phyloP scores from a whole-genome alignment of 116 monocot genomes.

The Phalaenopsis hybrid region DNA sequence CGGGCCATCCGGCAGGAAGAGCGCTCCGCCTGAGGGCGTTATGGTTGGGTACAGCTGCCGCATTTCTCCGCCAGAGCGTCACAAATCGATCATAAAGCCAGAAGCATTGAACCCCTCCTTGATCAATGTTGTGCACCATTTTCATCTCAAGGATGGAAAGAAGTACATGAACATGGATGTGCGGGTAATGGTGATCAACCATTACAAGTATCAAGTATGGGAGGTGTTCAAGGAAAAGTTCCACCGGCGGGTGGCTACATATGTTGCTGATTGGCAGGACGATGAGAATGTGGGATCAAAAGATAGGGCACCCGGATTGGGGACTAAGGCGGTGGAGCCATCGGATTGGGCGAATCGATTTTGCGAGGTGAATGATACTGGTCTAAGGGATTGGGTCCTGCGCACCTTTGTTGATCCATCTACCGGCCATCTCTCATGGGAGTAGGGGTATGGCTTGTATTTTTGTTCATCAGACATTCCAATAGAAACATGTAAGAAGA shows the following conservation, averaged over 20 bases:
- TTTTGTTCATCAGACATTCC: background rate
- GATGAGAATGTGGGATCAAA: slow-evolving; percentile 92
- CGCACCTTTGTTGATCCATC: slow-evolving; percentile 25
- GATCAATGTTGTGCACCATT: slow-evolving; percentile 91
- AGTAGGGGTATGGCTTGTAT: slow-evolving; percentile 7
- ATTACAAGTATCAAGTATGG: slow-evolving; percentile 98
- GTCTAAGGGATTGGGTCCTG: slow-evolving; percentile 65
- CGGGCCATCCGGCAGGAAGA: slow-evolving; percentile 70
- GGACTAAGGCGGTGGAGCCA: slow-evolving; percentile 84
- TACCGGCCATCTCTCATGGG: slow-evolving; percentile 73
- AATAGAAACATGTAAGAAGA: slow-evolving; percentile 4
- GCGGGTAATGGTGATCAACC: slow-evolving; percentile 79
- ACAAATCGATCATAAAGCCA: slow-evolving; percentile 85
- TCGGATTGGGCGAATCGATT: slow-evolving; percentile 75
- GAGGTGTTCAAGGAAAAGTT: slow-evolving; percentile 99
- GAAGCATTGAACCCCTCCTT: slow-evolving; percentile 70
- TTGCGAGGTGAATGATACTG: slow-evolving; percentile 78
- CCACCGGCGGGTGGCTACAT: slow-evolving; percentile 83
- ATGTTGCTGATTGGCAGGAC: slow-evolving; percentile 89
- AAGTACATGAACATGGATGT: slow-evolving; percentile 60
- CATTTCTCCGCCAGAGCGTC: slow-evolving; percentile 65
- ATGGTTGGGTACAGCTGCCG: slow-evolving; percentile 76
- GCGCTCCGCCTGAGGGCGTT: slow-evolving; percentile 46
- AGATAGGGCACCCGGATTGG: slow-evolving; percentile 87
- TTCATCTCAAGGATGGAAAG: slow-evolving; percentile 63